These are phyloP conservation scores for Melocanna baccifera DNA, from an alignment of 176 grass and related monocot species.

Conservation along the genomic window DNA sequence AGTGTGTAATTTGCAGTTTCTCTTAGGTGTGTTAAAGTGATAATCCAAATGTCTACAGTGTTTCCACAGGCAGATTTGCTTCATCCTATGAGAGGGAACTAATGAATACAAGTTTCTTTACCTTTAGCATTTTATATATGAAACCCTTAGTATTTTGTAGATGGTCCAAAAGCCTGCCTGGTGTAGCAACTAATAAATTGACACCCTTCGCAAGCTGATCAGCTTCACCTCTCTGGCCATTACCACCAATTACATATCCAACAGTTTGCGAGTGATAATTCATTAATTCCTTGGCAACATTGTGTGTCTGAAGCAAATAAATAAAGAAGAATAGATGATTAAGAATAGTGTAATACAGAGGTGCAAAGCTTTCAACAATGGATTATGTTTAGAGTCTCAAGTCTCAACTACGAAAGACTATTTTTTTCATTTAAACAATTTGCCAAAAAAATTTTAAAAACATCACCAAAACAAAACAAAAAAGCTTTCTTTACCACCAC, in stretches of 20 bases:
- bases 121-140: slow-evolving; percentile 86
- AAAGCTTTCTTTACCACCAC: background rate
- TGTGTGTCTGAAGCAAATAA: slow-evolving; percentile 69
- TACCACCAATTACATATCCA: slow-evolving; percentile 84
- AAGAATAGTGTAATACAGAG: background rate
- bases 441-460: background rate
- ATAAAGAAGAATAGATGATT: background rate
- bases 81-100: background rate
- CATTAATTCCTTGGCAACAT: slow-evolving; percentile 89
- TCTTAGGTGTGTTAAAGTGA: background rate
- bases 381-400: background rate
- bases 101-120: slow-evolving; percentile 15
- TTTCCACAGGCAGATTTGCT: background rate
- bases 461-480: background rate
- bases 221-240: slow-evolving; percentile 69
- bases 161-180: slow-evolving; percentile 97
- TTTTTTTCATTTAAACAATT: background rate
- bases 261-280: slow-evolving; percentile 90
- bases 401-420: background rate
- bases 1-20: background rate
- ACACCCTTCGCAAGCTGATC: slow-evolving; percentile 83
- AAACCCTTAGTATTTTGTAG: slow-evolving; percentile 86
- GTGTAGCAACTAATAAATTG: slow-evolving; percentile 91
- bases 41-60: background rate
- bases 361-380: background rate